Conservation (phyloP, 1,139 yeast species). For the Torulaspora globosa region DNA sequence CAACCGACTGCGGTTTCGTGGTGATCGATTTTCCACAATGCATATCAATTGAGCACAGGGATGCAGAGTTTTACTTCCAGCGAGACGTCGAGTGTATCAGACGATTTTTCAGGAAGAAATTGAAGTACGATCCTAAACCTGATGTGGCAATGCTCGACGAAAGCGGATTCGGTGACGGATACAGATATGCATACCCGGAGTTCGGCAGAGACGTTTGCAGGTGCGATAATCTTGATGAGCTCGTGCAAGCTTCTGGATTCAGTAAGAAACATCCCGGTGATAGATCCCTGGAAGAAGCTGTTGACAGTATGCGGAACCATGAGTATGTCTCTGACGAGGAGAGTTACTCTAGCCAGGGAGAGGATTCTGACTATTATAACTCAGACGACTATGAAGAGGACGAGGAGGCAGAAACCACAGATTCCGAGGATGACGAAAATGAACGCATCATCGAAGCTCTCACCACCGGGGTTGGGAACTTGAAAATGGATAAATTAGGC, state of each 20-base stretch:
- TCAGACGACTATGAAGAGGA: conserved; percentile 32
- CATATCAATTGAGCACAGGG: conserved; percentile 84
- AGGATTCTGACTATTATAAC: conserved; percentile 32
- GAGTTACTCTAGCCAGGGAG: conserved; percentile 24
- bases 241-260: conserved; percentile 89
- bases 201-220: conserved; percentile 73
- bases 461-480: conserved; percentile 52
- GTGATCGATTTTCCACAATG: conserved; percentile 99
- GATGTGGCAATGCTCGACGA: conserved; percentile 68
- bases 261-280: conserved; percentile 63
- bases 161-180: conserved; percentile 78
- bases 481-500: conserved; percentile 77
- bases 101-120: conserved; percentile 72
- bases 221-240: conserved; percentile 64
- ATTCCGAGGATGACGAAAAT: conserved; percentile 53
- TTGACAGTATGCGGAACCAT: conserved; percentile 56
- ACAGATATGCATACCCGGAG: conserved; percentile 70
- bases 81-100: conserved; percentile 90
- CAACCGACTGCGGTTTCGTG: conserved; percentile 59
- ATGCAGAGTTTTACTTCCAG: conserved; percentile 81
- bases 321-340: conserved; percentile 39
- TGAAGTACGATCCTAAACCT: conserved; percentile 63
- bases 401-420: conserved; percentile 37
- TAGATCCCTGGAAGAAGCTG: conserved; percentile 72
- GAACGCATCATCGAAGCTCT: conserved; percentile 70